Conservation (phyloP, 148 eudicot genomes). For the Oxyria digyna region DNA sequence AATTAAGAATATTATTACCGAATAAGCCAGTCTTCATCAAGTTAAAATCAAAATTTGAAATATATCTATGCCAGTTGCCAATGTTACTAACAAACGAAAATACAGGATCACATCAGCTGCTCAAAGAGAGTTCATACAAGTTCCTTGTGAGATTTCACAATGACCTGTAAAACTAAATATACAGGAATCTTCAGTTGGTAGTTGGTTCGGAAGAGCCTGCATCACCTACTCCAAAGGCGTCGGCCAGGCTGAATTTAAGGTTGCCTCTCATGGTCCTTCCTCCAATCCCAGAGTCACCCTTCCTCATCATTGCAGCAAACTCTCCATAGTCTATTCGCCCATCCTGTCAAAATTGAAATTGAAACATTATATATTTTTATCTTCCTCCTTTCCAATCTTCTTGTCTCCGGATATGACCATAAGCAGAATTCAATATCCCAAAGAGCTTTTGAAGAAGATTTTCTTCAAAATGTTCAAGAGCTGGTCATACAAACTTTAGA, state of each 20-base stretch:
- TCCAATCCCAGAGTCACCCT: slow-evolving; percentile 7
- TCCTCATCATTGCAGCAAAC: slow-evolving; percentile 8
- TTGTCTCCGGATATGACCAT: not conserved
- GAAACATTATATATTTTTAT: not conserved
- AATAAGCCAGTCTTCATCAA: not conserved
- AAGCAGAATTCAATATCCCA: not conserved
- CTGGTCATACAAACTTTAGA: not conserved
- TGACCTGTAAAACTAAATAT: not conserved
- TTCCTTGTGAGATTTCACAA: not conserved
- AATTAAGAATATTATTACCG: not conserved
- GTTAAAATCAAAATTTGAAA: not conserved
- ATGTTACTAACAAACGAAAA: not conserved
- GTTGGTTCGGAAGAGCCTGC: not conserved
- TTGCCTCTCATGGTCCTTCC: slow-evolving; percentile 9
- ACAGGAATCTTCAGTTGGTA: slow-evolving; percentile 1
- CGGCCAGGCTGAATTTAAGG: slow-evolving; percentile 3
- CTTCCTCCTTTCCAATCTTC: not conserved
- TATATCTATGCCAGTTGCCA: not conserved
- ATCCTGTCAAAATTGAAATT: slow-evolving; percentile 13
- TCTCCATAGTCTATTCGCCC: slow-evolving; percentile 4
- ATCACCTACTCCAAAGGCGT: slow-evolving; percentile 7
- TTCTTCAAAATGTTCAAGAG: too few species aligned
- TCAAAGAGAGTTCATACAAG: not conserved
- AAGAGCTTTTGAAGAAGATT: not conserved
- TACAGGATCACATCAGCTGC: not conserved